Evolutionary conservation across 306 rosid genomes (phyloP).

Genomic region (Lotus japonicus): DNA sequence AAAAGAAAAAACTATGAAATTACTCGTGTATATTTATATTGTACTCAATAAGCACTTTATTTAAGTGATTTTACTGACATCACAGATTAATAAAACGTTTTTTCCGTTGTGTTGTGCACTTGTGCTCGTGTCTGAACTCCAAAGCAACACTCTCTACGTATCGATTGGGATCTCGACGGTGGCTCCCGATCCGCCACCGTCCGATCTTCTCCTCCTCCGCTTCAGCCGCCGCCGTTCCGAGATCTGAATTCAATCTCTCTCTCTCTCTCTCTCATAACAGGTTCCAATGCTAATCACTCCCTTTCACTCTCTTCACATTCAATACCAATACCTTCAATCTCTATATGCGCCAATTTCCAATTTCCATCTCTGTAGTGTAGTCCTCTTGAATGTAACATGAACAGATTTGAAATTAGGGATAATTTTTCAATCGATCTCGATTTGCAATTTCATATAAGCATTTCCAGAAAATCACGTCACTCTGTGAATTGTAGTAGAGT

Average conservation of each 20-base stretch:
- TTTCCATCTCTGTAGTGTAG: background rate
- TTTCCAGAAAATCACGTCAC: background rate
- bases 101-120: background rate
- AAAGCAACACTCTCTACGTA: background rate
- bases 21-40: too few relatives aligned
- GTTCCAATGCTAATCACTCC: background rate
- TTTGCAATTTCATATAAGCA: constrained; percentile 4
- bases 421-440: constrained; percentile 5
- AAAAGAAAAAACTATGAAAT: too few relatives aligned
- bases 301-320: background rate
- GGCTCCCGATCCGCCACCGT: constrained; percentile 38
- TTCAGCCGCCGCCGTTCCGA: background rate
- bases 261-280: constrained; percentile 19
- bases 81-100: too few relatives aligned
- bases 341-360: constrained; percentile 4
- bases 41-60: too few relatives aligned
- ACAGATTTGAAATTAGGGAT: background rate
- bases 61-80: too few relatives aligned
- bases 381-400: background rate
- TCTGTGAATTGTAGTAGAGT: background rate
- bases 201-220: constrained; percentile 17
- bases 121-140: background rate
- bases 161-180: constrained; percentile 33
- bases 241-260: constrained; percentile 14
- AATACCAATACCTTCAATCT: background rate